phyloP scores from a whole-genome alignment of 2,329 filamentous ascomycete species.

The Hyphodiscus sp. region DNA sequence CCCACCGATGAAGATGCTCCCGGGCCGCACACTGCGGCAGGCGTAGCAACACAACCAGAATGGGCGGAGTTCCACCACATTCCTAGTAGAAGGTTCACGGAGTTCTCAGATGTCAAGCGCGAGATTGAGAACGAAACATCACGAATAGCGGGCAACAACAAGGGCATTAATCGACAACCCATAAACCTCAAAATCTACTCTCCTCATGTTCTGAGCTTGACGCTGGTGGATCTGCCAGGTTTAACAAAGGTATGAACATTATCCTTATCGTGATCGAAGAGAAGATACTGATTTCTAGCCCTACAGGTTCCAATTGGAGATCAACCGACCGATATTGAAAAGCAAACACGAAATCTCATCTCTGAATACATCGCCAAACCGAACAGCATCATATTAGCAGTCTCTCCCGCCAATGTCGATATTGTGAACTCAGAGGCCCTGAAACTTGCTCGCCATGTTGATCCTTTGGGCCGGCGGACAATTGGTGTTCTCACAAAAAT shows the following conservation, averaged over 20 bases:
- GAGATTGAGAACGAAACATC: constrained; percentile 97
- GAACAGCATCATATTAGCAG: constrained; percentile 94
- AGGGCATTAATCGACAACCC: constrained; percentile 93
- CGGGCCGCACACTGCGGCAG: constrained; percentile 71
- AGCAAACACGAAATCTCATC: constrained; percentile 93
- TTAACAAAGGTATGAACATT: constrained; percentile 69
- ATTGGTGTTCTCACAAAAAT: constrained; percentile 97
- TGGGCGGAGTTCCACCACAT: constrained; percentile 98
- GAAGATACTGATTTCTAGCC: constrained; percentile 8
- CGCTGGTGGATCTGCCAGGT: constrained; percentile 89
- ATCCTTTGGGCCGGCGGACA: constrained; percentile 86
- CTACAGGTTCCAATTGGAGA: constrained; percentile 86
- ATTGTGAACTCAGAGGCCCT: constrained; percentile 97
- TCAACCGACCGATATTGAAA: constrained; percentile 96
- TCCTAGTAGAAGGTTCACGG: constrained; percentile 78
- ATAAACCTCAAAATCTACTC: constrained; percentile 99
- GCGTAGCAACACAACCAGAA: constrained; percentile 57
- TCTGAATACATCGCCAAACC: constrained; percentile 98
- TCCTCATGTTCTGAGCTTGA: constrained; percentile 91
- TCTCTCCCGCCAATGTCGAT: constrained; percentile 96
- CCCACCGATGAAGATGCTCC: constrained; percentile 63
- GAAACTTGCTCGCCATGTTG: constrained; percentile 94
- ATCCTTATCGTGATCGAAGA: neutral
- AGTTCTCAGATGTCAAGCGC: constrained; percentile 88
- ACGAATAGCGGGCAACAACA: constrained; percentile 92